Conservation (phyloP, 805 yeast genomes). For the Starmera dryadoides region DNA sequence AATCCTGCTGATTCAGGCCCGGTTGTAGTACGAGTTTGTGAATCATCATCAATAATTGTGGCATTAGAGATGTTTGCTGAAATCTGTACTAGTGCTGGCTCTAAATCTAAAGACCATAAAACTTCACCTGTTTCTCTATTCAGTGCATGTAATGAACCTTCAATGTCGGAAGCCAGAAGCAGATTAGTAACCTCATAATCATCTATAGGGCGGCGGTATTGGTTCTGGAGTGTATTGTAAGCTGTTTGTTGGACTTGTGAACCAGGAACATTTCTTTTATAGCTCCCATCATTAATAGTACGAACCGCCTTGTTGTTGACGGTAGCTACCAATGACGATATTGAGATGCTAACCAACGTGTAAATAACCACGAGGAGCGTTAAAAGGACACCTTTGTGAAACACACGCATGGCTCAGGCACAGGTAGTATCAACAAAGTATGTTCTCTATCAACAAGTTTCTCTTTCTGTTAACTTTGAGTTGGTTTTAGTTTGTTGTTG, state of each 20-base stretch:
- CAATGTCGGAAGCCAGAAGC: constrained; percentile 70
- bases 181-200: constrained; percentile 65
- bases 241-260: no score
- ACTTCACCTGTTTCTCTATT: constrained; percentile 67
- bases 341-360: no score
- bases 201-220: constrained; percentile 38
- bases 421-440: neutral
- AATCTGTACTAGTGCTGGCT: constrained; percentile 51
- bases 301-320: no score
- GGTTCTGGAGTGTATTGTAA: neutral
- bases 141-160: constrained; percentile 81
- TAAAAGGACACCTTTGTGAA: no score
- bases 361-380: no score
- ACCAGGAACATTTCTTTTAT: no score
- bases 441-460: no score
- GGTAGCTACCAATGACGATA: no score
- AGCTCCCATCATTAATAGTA: no score
- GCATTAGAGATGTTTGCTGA: constrained; percentile 14
- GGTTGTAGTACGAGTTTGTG: no score
- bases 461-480: neutral
- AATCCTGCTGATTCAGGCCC: no score
- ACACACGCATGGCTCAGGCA: neutral
- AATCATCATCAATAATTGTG: neutral
- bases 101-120: constrained; percentile 69
- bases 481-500: no score